Conservation (phyloP, 1,284 basidiomycete species). For the Mycosarcoma mackinlayi region DNA sequence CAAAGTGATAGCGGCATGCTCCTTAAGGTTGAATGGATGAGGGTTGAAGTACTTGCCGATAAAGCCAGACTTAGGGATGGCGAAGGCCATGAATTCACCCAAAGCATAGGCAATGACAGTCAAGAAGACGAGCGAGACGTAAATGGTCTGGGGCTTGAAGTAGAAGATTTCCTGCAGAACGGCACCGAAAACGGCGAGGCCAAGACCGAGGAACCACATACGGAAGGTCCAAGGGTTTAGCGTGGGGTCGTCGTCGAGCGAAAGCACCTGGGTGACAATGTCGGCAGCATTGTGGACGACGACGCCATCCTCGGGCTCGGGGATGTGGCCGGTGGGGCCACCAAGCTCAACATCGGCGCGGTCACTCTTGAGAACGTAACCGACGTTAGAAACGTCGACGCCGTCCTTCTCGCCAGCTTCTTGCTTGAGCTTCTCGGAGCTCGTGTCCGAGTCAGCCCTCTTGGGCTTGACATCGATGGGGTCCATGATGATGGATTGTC, state of each 20-base stretch:
- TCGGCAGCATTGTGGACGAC: slow-evolving; percentile 27
- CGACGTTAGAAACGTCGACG: slow-evolving; percentile 21
- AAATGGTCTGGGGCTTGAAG: slow-evolving; percentile 33
- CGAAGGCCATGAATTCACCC: slow-evolving; percentile 24
- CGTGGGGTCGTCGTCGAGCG: slow-evolving; percentile 30
- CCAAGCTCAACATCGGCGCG: slow-evolving; percentile 14
- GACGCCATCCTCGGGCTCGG: slow-evolving; percentile 4
- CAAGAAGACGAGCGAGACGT: slow-evolving; percentile 27
- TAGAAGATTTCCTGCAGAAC: slow-evolving; percentile 35
- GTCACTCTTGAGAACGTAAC: slow-evolving; percentile 27
- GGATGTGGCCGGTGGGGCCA: no score
- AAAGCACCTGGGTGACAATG: slow-evolving; percentile 24
- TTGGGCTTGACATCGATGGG: slow-evolving; percentile 28
- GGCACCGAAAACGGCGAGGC: slow-evolving; percentile 22
- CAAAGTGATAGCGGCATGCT: slow-evolving; percentile 34
- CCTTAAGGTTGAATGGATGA: slow-evolving; percentile 33
- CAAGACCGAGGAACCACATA: slow-evolving; percentile 32
- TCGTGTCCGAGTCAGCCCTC: slow-evolving; percentile 21
- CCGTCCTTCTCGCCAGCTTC: slow-evolving; percentile 20
- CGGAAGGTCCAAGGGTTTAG: slow-evolving; percentile 40
- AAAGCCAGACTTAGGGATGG: slow-evolving; percentile 15
- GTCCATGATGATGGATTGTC: slow-evolving; percentile 26
- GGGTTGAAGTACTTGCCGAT: slow-evolving; percentile 29
- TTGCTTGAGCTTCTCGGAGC: slow-evolving; percentile 36
- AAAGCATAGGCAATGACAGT: slow-evolving; percentile 31